Evolutionary conservation across 345 rosid genomes (phyloP).

Genomic region (Acer campestre): DNA sequence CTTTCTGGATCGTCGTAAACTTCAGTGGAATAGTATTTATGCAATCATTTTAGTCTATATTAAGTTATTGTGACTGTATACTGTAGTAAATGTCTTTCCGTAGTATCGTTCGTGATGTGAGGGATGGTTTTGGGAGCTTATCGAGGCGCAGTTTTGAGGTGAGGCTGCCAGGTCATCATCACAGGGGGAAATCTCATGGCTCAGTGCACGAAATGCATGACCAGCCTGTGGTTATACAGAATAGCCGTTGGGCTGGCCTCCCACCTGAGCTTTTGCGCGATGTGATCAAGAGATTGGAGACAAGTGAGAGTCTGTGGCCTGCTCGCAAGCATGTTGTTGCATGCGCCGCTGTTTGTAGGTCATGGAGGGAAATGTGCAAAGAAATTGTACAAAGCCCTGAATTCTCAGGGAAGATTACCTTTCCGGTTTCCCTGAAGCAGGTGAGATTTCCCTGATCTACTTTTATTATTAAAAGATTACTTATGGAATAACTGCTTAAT

Average conservation of each 20-base stretch:
- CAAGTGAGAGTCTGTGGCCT: conserved; percentile 87
- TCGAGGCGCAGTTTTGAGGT: conserved; percentile 88
- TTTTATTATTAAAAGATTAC: conserved; percentile 2
- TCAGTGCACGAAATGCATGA: conserved; percentile 70
- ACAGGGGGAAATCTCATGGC: conserved; percentile 77
- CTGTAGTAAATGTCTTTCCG: conserved; percentile 76
- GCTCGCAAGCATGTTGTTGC: conserved; percentile 87
- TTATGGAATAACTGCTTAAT: not conserved
- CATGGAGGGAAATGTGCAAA: conserved; percentile 96
- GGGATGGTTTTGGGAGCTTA: conserved; percentile 90
- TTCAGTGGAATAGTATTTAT: conserved; percentile 10
- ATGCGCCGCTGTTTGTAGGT: conserved; percentile 90
- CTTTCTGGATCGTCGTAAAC: conserved; percentile 10
- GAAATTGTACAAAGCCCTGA: conserved; percentile 85
- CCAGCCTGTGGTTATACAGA: conserved; percentile 57
- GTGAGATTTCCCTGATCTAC: conserved; percentile 34
- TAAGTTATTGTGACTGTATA: not conserved
- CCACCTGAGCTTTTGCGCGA: conserved; percentile 89
- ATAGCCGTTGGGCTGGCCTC: conserved; percentile 80
- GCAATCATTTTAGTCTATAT: conserved; percentile 12
- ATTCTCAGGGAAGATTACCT: conserved; percentile 84
- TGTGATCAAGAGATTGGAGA: conserved; percentile 90
- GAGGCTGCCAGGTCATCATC: conserved; percentile 63
- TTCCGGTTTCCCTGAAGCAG: conserved; percentile 92
- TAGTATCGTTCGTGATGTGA: conserved; percentile 86